Evolutionary conservation across 139 green algal genomes (phyloP), one percentile per base, ranked within the genome.

Genomic region (Chlorella sorokiniana): DNA sequence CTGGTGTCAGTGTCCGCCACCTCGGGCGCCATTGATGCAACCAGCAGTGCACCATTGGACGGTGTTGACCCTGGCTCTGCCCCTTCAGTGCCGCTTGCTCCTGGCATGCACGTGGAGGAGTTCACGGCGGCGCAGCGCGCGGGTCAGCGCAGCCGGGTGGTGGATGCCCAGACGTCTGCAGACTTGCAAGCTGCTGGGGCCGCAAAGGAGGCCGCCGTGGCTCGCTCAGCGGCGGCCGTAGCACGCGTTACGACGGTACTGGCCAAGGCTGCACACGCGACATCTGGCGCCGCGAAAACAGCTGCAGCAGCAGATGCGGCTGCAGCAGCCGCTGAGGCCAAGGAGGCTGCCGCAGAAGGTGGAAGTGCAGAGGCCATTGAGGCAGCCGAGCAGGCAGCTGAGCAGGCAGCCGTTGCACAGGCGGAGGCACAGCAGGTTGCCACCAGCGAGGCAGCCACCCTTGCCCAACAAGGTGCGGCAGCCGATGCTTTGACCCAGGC

Each of bases 111-210:
- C 0, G 37, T 67, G n/a, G 73, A 79, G 16, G 73, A 79, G 54
- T 69, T 79, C 27, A 79, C 73, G 5, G 73, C 25, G 16, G 54
- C 52, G 10, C 18, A 79, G 73, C 73, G 73, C 18, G 73, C 52
- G 20, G 54, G 27, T 4, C 73, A 11, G 42, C 27, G 3, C 4
- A 16, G n/a, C 44, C 23, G 31, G 23, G 41, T 31, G 16, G 73
- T 38, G 42, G 59, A 56, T 56, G 48, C 48, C 48, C 48, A 16
- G 14, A 31, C 29, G 56, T 29, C 56, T 10, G 22, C 56, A 29
- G 22, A 10, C 56, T 16, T 65, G 16, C 6, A 33, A 33, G 56
- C 56, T 65, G 56, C 18, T 33, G 56, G n/a, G n/a, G n/a, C n/a
- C n/a, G n/a, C n/a, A n/a, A n/a, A n/a, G n/a, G n/a, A n/a, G n/a